Base-by-base conservation (phyloP, 169 alveolate species). In the Plasmodium blacklocki region DNA sequence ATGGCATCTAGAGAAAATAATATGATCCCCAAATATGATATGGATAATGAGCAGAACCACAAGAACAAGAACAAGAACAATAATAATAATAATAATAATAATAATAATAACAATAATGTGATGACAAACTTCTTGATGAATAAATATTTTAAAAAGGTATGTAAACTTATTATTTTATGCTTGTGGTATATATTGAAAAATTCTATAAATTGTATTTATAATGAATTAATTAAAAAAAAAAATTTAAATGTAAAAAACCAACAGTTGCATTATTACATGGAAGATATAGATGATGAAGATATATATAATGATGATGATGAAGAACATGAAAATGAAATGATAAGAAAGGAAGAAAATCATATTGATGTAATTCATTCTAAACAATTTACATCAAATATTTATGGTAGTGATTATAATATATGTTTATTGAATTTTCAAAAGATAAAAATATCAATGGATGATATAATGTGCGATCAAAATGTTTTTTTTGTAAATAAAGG, bases 251-350 rank as follows among this genome's bases (percentile, higher is more conserved):
- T 64, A 12, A 29, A 56, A 63, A 19, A 56, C 8, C 19, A 70
- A 54, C 45, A 59, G 21, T 29, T 83, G 58, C 74, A 83, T 39
- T 72, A 83, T 8, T 72, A 83, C 3, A 58, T 62, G 1, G 91
- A 83, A 19, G 66, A 45, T 6, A 68, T 83, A 15, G 56, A 19
- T 3, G 70, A 83, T 43, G 91, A 83, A 15, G 71, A 56, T 26
- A 29, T 47, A 60, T 83, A 83, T 63, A 83, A 83, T 62, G 91
- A 83, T 50, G 80, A 68, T 29, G 85, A 83, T 68, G 83, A 83
- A 63, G 54, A 83, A 19, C 45, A 43, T 11, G 91, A 83, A 32
- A 59, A 62, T 29, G 72, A 83, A 49, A 6, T 68, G 49, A 58
- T 54, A 1, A 18, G 23, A 73, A 68, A 45, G 26, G 91, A 83